These are phyloP conservation scores for Diplodia intermedia DNA, from an alignment of 2,329 filamentous ascomycete genomes.

Conservation along the genomic window DNA sequence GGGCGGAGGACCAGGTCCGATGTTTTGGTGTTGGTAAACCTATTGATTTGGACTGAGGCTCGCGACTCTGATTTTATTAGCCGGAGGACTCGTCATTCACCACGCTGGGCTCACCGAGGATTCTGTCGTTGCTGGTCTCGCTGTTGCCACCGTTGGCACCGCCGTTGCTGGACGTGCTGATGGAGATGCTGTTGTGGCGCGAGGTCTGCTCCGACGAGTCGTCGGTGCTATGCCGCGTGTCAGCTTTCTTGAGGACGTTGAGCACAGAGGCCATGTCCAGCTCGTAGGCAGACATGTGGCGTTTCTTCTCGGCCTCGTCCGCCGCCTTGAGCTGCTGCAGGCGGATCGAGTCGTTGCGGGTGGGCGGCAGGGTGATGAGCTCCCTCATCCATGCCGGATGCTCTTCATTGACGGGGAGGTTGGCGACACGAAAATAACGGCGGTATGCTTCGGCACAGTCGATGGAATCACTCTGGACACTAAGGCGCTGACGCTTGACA, in stretches of 20 bases:
- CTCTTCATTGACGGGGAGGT: constrained; percentile 32
- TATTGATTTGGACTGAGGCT: constrained; percentile 21
- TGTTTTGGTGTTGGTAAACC: constrained; percentile 7
- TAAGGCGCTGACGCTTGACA: constrained; percentile 31
- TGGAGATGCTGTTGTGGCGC: constrained; percentile 27
- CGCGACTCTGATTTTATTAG: constrained; percentile 32
- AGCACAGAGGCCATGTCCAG: constrained; percentile 32
- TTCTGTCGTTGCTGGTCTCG: constrained; percentile 27
- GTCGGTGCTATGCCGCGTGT: constrained; percentile 30
- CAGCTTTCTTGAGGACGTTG: constrained; percentile 31
- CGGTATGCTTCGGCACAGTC: constrained; percentile 31
- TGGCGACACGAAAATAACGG: constrained; percentile 30
- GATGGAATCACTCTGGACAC: constrained; percentile 12
- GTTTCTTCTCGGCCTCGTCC: constrained; percentile 23
- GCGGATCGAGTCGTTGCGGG: constrained; percentile 22
- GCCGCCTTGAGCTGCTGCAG: constrained; percentile 26
- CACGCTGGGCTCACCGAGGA: constrained; percentile 30
- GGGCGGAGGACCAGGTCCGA: constrained; percentile 22
- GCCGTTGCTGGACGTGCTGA: constrained; percentile 18
- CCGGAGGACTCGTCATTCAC: constrained; percentile 30
- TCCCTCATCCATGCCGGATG: constrained; percentile 32
- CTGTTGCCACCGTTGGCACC: constrained; percentile 13
- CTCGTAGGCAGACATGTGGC: constrained; percentile 31
- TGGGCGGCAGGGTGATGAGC: constrained; percentile 32
- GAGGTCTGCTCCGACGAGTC: constrained; percentile 27